Conservation (phyloP, 2,329 filamentous ascomycete species). For the Colletotrichum eleusines region DNA sequence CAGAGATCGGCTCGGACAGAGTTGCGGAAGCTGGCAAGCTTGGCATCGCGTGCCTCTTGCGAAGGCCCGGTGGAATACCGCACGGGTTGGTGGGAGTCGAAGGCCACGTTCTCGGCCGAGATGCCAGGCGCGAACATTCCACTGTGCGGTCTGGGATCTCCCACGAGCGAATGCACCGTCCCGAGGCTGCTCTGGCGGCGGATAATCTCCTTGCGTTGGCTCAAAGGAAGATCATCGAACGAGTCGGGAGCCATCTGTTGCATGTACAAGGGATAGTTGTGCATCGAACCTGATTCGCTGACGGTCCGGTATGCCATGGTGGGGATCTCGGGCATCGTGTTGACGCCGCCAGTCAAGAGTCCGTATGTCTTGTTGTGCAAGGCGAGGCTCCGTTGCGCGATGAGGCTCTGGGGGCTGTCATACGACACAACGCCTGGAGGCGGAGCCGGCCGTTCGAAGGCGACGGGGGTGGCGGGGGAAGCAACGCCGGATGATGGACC, state of each 20-base stretch:
- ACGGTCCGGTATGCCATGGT: constrained; percentile 45
- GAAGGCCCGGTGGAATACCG: constrained; percentile 59
- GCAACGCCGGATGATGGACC: constrained; percentile 36
- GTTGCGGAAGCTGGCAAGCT: constrained; percentile 75
- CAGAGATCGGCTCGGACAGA: constrained; percentile 74
- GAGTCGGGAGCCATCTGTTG: constrained; percentile 18
- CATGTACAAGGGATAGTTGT: constrained; percentile 51
- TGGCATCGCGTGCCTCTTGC: constrained; percentile 63
- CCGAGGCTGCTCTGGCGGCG: constrained; percentile 59
- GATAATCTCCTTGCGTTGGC: constrained; percentile 73
- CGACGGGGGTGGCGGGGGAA: constrained; percentile 41
- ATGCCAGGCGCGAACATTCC: constrained; percentile 14
- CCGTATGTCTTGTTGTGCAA: constrained; percentile 65
- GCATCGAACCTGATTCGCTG: constrained; percentile 58
- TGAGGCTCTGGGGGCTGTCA: constrained; percentile 65
- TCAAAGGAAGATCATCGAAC: constrained; percentile 78
- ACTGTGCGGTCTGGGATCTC: constrained; percentile 22
- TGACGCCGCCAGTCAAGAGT: constrained; percentile 48
- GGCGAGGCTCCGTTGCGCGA: constrained; percentile 67
- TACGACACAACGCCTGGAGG: constrained; percentile 62
- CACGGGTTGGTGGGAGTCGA: constrained; percentile 68
- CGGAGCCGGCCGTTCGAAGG: constrained; percentile 29
- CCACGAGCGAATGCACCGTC: constrained; percentile 47
- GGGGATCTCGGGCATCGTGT: constrained; percentile 46
- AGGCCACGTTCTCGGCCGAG: constrained; percentile 52